Evolutionary conservation across 2,329 filamentous ascomycete genomes (phyloP), one percentile per base, ranked within the genome.

Genomic region (Talaromyces piceae): DNA sequence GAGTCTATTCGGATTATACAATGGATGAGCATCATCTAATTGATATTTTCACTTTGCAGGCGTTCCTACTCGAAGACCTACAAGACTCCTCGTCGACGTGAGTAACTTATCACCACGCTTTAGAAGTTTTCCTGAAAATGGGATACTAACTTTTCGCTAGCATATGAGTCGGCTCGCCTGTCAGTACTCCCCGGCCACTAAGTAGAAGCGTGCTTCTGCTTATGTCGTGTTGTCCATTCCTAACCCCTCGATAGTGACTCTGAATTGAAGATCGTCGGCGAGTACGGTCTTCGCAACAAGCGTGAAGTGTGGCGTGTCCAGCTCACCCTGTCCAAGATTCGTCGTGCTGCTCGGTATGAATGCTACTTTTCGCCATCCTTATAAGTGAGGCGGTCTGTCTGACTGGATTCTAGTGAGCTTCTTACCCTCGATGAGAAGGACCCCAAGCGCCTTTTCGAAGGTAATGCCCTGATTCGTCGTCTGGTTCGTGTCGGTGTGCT

Each of bases 281-380:
- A 98, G 82, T 98, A 94, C 83, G 93, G 93, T 80, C 89, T 98
- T 70, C 88, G 91, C 80, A 98, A 98, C 84, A 98, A 98, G 90
- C 91, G 93, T 83, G 93, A 98, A 84, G 93, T 98, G 74, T 98
- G 93, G 93, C 90, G 93, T 79, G 93, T 98, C 79, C 86, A 89
- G 84, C 87, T 98, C 77, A 96, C 91, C 72, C 87, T 98, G 73
- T 97, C 93, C 81, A 97, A 97, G 87, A 98, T 98, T 72, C 93
- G 93, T 91, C 93, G 93, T 95, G 93, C 93, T 86, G 93, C 93
- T 75, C 93, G 93, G 91, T 96, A 88, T 70, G 84, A 23, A 28
- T 30, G 16, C 2, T 25, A 43, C 20, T 20, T 37, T 37, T 37
- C n/a, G 16, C n/a, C 16, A 12, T 41, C 5, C 22, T n/a, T 18